These are phyloP conservation scores for Fusarium drepaniforme DNA, from an alignment of 2,329 filamentous ascomycete species.

Conservation along the genomic window DNA sequence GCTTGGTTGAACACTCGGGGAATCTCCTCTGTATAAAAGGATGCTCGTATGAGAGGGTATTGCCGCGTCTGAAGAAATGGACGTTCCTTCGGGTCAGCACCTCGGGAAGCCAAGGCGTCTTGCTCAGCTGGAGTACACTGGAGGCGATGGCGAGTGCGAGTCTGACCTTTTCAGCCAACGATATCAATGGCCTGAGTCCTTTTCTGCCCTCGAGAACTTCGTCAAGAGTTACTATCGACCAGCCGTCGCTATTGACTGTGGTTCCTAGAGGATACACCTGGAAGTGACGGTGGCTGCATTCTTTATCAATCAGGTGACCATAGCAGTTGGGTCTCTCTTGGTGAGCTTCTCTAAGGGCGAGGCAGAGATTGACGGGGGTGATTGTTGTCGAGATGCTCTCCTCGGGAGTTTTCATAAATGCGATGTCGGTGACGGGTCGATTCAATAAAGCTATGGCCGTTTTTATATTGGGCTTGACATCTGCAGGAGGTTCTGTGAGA, in stretches of 20 bases:
- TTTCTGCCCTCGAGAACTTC: conserved; percentile 2
- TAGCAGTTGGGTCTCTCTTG: conserved; percentile 7
- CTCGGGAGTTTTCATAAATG: neutral
- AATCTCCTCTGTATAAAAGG: conserved; percentile 4
- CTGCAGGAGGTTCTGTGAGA: neutral
- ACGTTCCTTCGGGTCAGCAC: conserved; percentile 1
- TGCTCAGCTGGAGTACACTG: conserved; percentile 32
- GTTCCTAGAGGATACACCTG: conserved; percentile 4
- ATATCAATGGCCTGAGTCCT: neutral
- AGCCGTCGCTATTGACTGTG: neutral
- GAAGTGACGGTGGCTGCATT: neutral
- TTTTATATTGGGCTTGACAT: neutral
- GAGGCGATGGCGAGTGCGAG: conserved; percentile 28
- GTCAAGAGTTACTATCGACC: conserved; percentile 13
- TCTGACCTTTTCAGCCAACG: neutral
- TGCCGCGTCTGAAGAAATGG: conserved; percentile 10
- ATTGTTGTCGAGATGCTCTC: fast-evolving
- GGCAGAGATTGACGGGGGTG: conserved; percentile 8
- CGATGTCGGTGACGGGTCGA: neutral
- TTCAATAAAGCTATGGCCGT: neutral
- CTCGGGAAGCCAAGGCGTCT: conserved; percentile 28
- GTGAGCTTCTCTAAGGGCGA: neutral
- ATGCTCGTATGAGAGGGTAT: neutral
- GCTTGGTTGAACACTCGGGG: fast-evolving
- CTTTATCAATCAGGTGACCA: conserved; percentile 13